These are phyloP conservation scores for Prunus kanzakura DNA, from an alignment of 306 rosid species.

Conservation along the genomic window DNA sequence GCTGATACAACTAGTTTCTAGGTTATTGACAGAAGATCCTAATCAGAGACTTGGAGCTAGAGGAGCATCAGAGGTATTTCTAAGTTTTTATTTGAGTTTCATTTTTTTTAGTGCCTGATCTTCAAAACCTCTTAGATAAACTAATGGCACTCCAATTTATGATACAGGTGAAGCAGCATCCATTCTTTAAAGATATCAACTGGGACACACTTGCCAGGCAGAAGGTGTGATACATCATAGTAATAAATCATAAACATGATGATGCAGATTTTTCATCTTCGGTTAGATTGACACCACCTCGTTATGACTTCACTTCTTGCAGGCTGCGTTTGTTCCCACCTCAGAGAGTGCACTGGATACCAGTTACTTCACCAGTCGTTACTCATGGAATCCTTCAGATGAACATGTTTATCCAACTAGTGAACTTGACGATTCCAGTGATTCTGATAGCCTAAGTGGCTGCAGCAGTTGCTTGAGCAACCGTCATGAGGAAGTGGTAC, in stretches of 20 bases:
- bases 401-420: slow-evolving; percentile 61
- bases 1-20: slow-evolving; percentile 42
- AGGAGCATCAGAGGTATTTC: slow-evolving; percentile 88
- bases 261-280: slow-evolving; percentile 5
- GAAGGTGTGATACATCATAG: slow-evolving; percentile 51
- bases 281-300: slow-evolving; percentile 10
- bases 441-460: slow-evolving; percentile 92
- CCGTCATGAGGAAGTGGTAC: slow-evolving; percentile 98
- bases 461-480: slow-evolving; percentile 83
- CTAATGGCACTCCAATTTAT: slow-evolving; percentile 26
- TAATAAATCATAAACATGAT: slow-evolving; percentile 2
- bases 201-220: slow-evolving; percentile 99
- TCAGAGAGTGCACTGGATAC: slow-evolving; percentile 95
- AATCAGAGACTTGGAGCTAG: slow-evolving; percentile 91
- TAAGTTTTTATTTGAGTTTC: not conserved
- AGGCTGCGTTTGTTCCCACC: slow-evolving; percentile 99
- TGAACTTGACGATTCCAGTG: slow-evolving; percentile 85
- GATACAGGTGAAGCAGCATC: slow-evolving; percentile 88
- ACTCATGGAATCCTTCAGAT: slow-evolving; percentile 79
- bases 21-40: slow-evolving; percentile 95
- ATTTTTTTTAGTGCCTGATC: not conserved
- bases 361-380: slow-evolving; percentile 93
- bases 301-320: slow-evolving; percentile 26
- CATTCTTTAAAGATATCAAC: slow-evolving; percentile 90
- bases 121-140: not conserved